Conservation (phyloP, 2,329 filamentous ascomycete genomes). For the Verticillium dahliae region DNA sequence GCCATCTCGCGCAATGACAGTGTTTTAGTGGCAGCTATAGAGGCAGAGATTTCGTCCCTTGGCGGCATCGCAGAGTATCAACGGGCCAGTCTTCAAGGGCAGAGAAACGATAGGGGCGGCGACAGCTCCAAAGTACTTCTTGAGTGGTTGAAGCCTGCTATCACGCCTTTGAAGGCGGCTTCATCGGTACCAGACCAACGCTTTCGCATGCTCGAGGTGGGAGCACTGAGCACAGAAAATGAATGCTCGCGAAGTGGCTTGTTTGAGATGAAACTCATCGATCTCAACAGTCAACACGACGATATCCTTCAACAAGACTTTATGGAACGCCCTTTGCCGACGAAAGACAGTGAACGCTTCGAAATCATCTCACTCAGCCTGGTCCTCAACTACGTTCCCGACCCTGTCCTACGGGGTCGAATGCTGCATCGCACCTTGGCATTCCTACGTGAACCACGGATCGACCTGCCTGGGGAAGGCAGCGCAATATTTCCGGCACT, state of each 20-base stretch:
- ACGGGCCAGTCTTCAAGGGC: slow-evolving; percentile 61
- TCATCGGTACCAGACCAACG: neutral
- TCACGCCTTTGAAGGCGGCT: slow-evolving; percentile 16
- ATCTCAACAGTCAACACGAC: slow-evolving; percentile 78
- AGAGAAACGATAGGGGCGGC: slow-evolving; percentile 58
- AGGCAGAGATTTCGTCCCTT: slow-evolving; percentile 47
- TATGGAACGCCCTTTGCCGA: slow-evolving; percentile 76
- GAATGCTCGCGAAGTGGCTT: slow-evolving; percentile 67
- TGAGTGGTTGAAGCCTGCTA: slow-evolving; percentile 48
- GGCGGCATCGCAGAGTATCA: slow-evolving; percentile 61
- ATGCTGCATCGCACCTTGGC: slow-evolving; percentile 75
- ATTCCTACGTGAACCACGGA: slow-evolving; percentile 50
- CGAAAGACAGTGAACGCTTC: slow-evolving; percentile 56
- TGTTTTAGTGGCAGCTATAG: slow-evolving; percentile 35
- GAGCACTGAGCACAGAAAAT: slow-evolving; percentile 78
- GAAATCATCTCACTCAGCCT: slow-evolving; percentile 88
- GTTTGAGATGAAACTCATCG: slow-evolving; percentile 77
- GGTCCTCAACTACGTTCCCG: slow-evolving; percentile 90
- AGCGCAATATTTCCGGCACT: slow-evolving; percentile 55
- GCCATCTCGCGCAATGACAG: slow-evolving; percentile 48
- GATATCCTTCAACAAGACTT: slow-evolving; percentile 88
- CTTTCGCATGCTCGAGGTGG: slow-evolving; percentile 77
- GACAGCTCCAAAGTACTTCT: slow-evolving; percentile 60
- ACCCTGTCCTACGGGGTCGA: slow-evolving; percentile 65
- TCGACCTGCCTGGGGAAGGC: slow-evolving; percentile 11